A percentile compares a stretch with the other conserved stretches of the same genome.
phyloP scores from a whole-genome alignment of 2,329 filamentous ascomycete species.

The Scedosporium aurantiacum region DNA sequence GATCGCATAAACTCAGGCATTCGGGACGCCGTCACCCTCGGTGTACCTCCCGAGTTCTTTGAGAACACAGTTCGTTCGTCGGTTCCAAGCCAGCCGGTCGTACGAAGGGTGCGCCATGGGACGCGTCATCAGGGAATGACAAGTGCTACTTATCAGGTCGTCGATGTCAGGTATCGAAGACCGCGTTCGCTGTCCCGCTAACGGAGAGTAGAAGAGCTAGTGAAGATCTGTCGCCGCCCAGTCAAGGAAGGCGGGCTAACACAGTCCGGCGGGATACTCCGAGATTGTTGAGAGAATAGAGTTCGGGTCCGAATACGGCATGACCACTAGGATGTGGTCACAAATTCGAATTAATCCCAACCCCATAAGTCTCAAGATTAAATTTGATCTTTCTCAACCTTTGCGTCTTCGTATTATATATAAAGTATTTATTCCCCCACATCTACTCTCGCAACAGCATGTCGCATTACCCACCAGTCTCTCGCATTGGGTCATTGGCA shows the following conservation, averaged over 20 bases:
- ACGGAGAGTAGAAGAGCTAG: not conserved
- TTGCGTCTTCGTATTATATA: too few species aligned
- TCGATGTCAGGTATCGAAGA: not conserved
- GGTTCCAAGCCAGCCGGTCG: constrained; percentile 16
- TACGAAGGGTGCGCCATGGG: not conserved
- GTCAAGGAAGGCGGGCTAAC: not conserved
- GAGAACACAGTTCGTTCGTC: constrained; percentile 25
- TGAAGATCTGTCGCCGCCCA: not conserved
- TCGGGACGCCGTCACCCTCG: constrained; percentile 23
- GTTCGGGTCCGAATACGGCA: too few species aligned
- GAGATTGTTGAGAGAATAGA: not conserved
- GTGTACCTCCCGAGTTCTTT: constrained; percentile 24
- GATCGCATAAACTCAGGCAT: constrained; percentile 27
- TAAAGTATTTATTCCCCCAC: too few species aligned
- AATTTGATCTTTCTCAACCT: too few species aligned
- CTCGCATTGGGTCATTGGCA: too few species aligned
- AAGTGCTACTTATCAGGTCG: not conserved
- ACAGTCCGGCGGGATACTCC: not conserved
- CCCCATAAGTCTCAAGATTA: too few species aligned
- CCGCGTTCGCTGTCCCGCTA: not conserved
- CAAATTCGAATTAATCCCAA: too few species aligned
- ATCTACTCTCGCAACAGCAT: too few species aligned
- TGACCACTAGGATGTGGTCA: too few species aligned
- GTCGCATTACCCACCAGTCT: too few species aligned
- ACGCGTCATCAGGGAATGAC: not conserved